Base-by-base conservation (phyloP, 2,329 filamentous ascomycete genomes). In the Fusarium hostae region DNA sequence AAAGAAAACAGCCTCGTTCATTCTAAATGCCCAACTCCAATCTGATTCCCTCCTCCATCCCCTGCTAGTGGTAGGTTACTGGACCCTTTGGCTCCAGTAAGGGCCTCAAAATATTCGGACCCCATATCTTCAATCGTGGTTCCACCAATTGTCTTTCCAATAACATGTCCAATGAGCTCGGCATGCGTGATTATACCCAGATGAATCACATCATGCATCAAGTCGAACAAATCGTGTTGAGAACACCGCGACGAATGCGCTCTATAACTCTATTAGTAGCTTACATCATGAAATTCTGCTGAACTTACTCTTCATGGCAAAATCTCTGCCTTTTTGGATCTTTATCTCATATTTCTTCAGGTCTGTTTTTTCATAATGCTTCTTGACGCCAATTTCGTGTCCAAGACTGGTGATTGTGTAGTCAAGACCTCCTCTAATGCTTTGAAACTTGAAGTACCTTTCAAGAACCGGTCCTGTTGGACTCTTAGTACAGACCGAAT, bases 151-250 rank as follows among this genome's bases (percentile, higher is more conserved):
- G 54, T 35, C 9, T 59, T 63, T 1, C 54, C 54, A 4, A 63
- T 35, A 15, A 63, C 59, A 4, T 63, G 59, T 0, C 59, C 59
- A 1, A 63, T 48, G 5, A 63, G 59, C 7, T 62, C 59, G 24
- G 54, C 59, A 20, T 62, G 59, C 1, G 43, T 59, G 5, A 63
- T 43, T 0, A 63, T 6, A 5, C 59, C 54, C 5, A 63, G 7
- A 13, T 35, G 54, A n/a, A 63, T 59, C 9, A 54, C 54, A 30
- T 63, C 54, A 5, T 63, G 59, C 59, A 63, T 59, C 44, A 63
- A 50, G 12, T 63, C 54, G 43, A 59, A 63, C 12, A 63, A 24
- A 9, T 59, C 37, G 10, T 63, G 59, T 4, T 63, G 59, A 3
- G 43, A 50, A 63, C 54, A 5, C 59, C 59, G 3, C 54, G 59